Conservation (phyloP, 108 stramenopile species). For the Cafeteria roenbergensis region DNA sequence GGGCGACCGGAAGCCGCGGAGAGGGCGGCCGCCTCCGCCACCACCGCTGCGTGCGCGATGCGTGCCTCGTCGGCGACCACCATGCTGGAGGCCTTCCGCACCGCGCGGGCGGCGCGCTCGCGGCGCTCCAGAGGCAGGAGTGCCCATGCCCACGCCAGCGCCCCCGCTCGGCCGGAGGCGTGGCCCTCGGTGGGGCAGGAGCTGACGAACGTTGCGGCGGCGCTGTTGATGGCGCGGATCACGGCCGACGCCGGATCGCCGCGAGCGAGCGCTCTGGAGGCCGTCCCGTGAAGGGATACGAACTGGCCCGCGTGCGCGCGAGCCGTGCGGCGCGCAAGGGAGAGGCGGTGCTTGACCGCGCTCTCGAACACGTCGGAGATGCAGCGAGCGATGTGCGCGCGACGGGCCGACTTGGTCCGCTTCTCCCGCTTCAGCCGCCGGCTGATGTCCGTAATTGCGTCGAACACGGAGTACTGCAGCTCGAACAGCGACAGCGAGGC, state of each 20-base stretch:
- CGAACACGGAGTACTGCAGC: neutral
- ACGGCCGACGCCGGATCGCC: neutral
- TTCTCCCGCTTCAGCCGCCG: neutral
- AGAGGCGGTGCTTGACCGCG: neutral
- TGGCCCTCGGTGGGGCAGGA: neutral
- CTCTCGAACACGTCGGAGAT: neutral
- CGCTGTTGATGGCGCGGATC: neutral
- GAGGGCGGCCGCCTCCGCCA: neutral
- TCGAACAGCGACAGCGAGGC: neutral
- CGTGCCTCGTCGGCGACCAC: too few relatives aligned
- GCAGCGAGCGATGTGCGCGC: neutral
- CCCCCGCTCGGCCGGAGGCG: too few relatives aligned
- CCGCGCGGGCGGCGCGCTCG: too few relatives aligned
- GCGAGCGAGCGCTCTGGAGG: neutral
- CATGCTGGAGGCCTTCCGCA: too few relatives aligned
- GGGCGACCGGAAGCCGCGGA: neutral
- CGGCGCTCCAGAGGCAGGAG: too few relatives aligned
- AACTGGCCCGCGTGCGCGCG: neutral
- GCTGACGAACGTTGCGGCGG: neutral
- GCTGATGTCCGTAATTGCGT: neutral
- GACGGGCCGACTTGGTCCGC: neutral
- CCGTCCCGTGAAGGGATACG: too few relatives aligned
- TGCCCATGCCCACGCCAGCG: too few relatives aligned
- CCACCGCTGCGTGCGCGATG: neutral
- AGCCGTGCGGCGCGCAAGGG: neutral